These are phyloP conservation scores for Magnaporthiopsis poae DNA, from an alignment of 2,329 filamentous ascomycete species.

Conservation along the genomic window DNA sequence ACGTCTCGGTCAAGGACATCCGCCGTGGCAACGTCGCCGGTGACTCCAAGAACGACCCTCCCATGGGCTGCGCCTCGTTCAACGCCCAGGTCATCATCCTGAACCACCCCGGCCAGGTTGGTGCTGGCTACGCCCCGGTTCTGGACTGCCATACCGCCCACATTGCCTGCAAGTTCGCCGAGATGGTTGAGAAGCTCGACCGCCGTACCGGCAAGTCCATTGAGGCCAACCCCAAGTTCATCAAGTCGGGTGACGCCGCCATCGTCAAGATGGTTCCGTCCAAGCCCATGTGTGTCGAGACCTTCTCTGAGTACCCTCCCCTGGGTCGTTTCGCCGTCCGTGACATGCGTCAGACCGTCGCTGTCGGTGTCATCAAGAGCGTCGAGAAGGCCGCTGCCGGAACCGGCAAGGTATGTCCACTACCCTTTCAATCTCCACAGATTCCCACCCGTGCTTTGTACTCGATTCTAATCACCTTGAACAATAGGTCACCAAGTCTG, in stretches of 20 bases:
- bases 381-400: constrained; percentile 55
- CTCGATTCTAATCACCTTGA: constrained; percentile 9
- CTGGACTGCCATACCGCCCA: constrained; percentile 99
- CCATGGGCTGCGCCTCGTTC: constrained; percentile 81
- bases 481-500: constrained; percentile 53
- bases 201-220: constrained; percentile 98
- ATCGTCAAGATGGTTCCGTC: constrained; percentile 99
- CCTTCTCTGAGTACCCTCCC: constrained; percentile 98
- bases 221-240: constrained; percentile 91
- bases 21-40: constrained; percentile 99
- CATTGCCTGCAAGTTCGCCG: constrained; percentile 99
- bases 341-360: constrained; percentile 89
- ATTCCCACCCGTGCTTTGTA: neutral
- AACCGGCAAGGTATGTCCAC: constrained; percentile 45
- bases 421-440: constrained; percentile 18
- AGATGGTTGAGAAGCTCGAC: constrained; percentile 99
- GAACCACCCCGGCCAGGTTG: constrained; percentile 99
- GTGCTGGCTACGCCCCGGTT: constrained; percentile 97
- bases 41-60: constrained; percentile 99
- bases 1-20: constrained; percentile 99
- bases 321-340: constrained; percentile 99
- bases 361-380: constrained; percentile 89
- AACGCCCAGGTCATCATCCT: constrained; percentile 99
- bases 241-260: constrained; percentile 99
- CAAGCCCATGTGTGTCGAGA: constrained; percentile 99